Base-by-base conservation (phyloP, 139 green algal species). In the Chlamydomonas incerta region DNA sequence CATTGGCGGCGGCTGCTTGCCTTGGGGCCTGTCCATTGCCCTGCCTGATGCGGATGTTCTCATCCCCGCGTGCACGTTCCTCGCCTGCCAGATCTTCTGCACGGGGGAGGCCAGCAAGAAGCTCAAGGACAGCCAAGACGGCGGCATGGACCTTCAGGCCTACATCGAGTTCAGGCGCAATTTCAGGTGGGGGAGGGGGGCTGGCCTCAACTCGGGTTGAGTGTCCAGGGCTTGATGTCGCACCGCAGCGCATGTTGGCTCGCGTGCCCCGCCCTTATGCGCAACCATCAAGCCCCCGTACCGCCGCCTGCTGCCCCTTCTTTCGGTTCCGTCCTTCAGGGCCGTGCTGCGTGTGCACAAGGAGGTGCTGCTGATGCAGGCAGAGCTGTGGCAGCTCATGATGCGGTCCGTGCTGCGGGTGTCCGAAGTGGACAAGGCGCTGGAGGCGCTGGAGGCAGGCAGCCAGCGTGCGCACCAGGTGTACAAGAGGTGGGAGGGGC, bases 141-240 rank as follows among this genome's bases (percentile, higher is more conserved):
- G 63, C 1, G 65, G 71, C 62, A 83, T 86, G 79, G 86, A 90
- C 63, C 79, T 90, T 46, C 86, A 90, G 66, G 72, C 86, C 18
- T 90, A 90, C 65, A 83, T 90, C 10, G 86, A 90, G 79, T 86
- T 90, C 77, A 90, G 87, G 72, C 33, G 80, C 33, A 87, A 83
- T 52, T 86, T 72, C 71, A 80, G 86, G 80, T 60, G 23, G 13
- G 34, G 46, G 24, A 8, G n/a, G 11, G 55, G 34, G 23, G 55
- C 55, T n/a, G n/a, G n/a, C n/a, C n/a, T n/a, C n/a, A n/a, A n/a
- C n/a, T n/a, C n/a, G n/a, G n/a, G n/a, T n/a, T n/a, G n/a, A n/a
- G n/a, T n/a, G n/a, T n/a, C n/a, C n/a, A n/a, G n/a, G n/a, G n/a
- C n/a, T n/a, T n/a, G n/a, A n/a, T n/a, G n/a, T n/a, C n/a, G n/a